Base-by-base conservation (phyloP, 257 asterid genomes). In the Thymus mandschuricus region DNA sequence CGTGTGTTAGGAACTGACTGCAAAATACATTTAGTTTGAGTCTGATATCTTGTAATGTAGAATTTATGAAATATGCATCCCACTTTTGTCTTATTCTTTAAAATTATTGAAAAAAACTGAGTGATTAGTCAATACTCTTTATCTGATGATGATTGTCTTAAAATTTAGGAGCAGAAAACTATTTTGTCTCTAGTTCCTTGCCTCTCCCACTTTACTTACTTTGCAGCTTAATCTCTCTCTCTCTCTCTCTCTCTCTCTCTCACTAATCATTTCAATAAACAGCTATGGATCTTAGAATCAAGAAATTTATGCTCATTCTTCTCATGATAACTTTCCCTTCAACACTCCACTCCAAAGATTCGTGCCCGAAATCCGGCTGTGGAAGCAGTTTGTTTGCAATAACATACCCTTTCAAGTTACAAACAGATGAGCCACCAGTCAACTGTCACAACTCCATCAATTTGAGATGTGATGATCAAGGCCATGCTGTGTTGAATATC, bases 341-440 rank as follows among this genome's bases (percentile, higher is more conserved):
- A 64, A 67, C 44, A 70, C 56, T 71, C 70, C 62, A 57, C 67
- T 67, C 85, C 60, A 66, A 74, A 74, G 66, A 77, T 12, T 10
- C 60, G 5, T 80, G 85, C 31, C 80, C 80, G 52, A 34, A 28
- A 56, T 72, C 85, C 40, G 45, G 41, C 2, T 83, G 85, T 43
- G 69, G 63, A 33, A 66, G 43, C 60, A 48, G 9, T 1, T 46
- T 5, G 38, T 1, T 69, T 33, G 45, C 70, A 31, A 63, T 80
- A 8, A 64, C n/a, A 38, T 75, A 72, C 78, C 88, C 88, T 72
- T 83, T 83, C 80, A 76, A 73, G 72, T 48, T 82, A 62, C 73
- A 49, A 79, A 63, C 56, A 3, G 80, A 79, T 46, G 10, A 40
- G 12, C 67, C 80, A 31, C 80, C 60, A 10, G 43, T 49, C 27